These are phyloP conservation scores for Pistacia integerrima DNA, from an alignment of 345 rosid genomes.

Conservation along the genomic window DNA sequence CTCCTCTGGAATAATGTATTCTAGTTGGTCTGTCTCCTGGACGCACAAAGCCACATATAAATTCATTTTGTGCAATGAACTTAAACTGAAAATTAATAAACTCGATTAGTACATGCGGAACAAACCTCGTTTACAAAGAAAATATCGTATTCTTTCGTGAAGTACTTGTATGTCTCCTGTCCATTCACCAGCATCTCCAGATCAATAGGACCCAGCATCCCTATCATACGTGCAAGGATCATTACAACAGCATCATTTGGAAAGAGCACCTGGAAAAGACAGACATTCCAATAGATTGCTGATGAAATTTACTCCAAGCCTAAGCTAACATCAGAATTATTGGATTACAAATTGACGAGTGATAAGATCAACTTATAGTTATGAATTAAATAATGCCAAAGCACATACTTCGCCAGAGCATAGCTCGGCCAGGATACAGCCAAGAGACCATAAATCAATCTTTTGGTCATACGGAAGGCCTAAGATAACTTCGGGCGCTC, in stretches of 20 bases:
- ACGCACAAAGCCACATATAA: background rate
- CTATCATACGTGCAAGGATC: conserved; percentile 78
- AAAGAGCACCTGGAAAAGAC: conserved; percentile 66
- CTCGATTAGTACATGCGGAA: background rate
- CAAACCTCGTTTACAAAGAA: conserved; percentile 72
- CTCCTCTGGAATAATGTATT: conserved; percentile 74
- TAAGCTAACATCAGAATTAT: background rate
- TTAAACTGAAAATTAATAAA: background rate
- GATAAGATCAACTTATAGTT: background rate
- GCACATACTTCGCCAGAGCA: conserved; percentile 84
- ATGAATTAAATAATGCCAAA: conserved; percentile 2
- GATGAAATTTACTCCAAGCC: conserved; percentile 2
- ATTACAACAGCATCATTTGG: conserved; percentile 76
- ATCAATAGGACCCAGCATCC: conserved; percentile 80
- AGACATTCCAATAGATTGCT: conserved; percentile 3
- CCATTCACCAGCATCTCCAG: conserved; percentile 75
- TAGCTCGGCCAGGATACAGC: conserved; percentile 93
- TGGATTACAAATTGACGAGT: background rate
- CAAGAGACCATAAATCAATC: conserved; percentile 95
- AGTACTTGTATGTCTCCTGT: conserved; percentile 81
- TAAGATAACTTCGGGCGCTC: conserved; percentile 97
- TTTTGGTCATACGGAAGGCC: conserved; percentile 89
- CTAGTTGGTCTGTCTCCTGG: conserved; percentile 79
- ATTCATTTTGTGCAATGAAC: background rate
- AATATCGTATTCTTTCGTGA: conserved; percentile 77